Percentiles rank a stretch among this genome's conserved stretches.
Conservation (phyloP, 2,329 filamentous ascomycete species). For the Septoria petroselini region DNA sequence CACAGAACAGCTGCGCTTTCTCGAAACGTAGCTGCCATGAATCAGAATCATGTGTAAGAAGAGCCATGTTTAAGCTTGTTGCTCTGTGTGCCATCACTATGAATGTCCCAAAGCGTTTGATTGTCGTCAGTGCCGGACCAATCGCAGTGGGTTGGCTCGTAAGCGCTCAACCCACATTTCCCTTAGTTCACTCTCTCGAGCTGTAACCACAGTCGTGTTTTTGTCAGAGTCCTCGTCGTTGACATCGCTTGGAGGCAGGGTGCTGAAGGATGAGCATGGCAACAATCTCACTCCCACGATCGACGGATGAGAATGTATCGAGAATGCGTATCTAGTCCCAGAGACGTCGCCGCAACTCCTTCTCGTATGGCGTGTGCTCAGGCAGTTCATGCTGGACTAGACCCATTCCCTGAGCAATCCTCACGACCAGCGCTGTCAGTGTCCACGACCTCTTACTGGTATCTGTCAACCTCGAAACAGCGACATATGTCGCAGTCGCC, state of each 20-base stretch:
- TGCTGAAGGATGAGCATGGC: constrained; percentile 24
- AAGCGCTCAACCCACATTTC: constrained; percentile 28
- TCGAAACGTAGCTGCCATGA: constrained; percentile 34
- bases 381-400: constrained; percentile 33
- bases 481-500: constrained; percentile 31
- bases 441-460: constrained; percentile 34
- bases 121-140: constrained; percentile 30
- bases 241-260: constrained; percentile 31
- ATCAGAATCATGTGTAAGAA: constrained; percentile 19
- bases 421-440: constrained; percentile 31
- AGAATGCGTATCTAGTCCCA: constrained; percentile 36
- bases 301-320: constrained; percentile 33
- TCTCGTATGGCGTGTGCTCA: constrained; percentile 28
- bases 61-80: constrained; percentile 17
- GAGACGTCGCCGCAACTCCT: constrained; percentile 34
- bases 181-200: constrained; percentile 28
- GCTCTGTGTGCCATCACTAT: constrained; percentile 20
- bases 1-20: constrained; percentile 28
- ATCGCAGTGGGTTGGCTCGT: constrained; percentile 14
- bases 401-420: constrained; percentile 34
- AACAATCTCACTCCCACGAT: constrained; percentile 35
- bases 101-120: constrained; percentile 27
- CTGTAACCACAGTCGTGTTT: constrained; percentile 20
- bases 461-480: constrained; percentile 29
- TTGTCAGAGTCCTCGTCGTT: constrained; percentile 36